Percentiles rank a stretch among this genome's conserved stretches.
phyloP scores from a whole-genome alignment of 441 rosid species.

The Syzygium malaccense region DNA sequence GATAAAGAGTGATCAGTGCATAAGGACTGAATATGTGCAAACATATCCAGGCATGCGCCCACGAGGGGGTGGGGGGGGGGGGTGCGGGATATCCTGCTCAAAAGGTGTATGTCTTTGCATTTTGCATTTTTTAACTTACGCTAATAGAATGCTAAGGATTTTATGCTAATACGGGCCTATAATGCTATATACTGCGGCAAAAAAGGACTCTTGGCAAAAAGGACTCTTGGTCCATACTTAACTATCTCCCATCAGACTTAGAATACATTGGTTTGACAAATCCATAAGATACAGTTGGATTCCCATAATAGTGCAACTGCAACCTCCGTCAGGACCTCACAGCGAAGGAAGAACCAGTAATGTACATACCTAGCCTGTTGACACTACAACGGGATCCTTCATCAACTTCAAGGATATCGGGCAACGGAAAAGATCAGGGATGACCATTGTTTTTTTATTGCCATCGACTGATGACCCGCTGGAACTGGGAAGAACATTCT shows the following conservation, averaged over 20 bases:
- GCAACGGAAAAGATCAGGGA: conserved; percentile 92
- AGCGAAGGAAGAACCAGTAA: background rate
- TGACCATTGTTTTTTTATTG: conserved; percentile 49
- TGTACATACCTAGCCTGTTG: conserved; percentile 80
- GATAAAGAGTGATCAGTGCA: conserved; percentile 3
- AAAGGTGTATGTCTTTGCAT: background rate
- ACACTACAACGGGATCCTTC: conserved; percentile 96
- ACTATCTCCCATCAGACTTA: background rate
- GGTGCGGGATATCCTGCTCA: background rate
- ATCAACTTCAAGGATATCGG: conserved; percentile 91
- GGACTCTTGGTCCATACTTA: background rate
- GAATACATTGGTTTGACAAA: background rate
- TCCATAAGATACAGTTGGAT: background rate
- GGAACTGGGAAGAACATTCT: conserved; percentile 27
- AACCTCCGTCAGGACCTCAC: background rate
- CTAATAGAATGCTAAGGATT: background rate
- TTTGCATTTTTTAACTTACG: background rate
- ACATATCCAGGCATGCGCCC: background rate
- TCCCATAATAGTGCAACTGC: background rate
- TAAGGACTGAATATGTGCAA: background rate
- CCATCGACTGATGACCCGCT: conserved; percentile 42
- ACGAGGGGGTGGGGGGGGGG: too few species aligned
- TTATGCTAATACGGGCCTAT: background rate
- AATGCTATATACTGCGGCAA: background rate
- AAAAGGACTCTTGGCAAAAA: too few species aligned